Conservation (phyloP, 2,329 filamentous ascomycete genomes). For the Fusarium irregulare region DNA sequence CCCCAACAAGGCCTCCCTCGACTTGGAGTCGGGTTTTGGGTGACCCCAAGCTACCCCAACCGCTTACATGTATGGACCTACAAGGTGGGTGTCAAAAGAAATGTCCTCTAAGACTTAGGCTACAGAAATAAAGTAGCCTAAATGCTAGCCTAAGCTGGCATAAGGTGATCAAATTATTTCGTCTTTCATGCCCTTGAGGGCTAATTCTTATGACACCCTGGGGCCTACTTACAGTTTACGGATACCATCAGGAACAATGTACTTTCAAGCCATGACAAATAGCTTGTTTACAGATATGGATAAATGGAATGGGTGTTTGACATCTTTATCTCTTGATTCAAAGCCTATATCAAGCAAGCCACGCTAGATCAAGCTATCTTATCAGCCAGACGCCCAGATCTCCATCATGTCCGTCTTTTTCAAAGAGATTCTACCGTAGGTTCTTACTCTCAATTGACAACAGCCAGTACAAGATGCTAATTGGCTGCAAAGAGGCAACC, state of each 20-base stretch:
- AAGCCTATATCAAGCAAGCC: not conserved
- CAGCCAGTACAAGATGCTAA: not conserved
- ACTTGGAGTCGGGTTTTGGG: conserved; percentile 5
- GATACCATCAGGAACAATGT: not conserved
- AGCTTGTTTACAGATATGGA: not conserved
- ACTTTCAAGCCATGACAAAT: not conserved
- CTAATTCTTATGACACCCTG: no score
- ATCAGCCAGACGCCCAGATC: not conserved
- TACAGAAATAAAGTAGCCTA: no score
- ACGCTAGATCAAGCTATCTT: not conserved
- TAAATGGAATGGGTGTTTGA: not conserved
- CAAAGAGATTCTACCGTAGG: conserved; percentile 52
- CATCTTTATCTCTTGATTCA: not conserved
- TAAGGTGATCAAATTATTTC: no score
- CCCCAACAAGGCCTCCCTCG: not conserved
- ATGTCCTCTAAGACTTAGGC: no score
- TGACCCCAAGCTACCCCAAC: conserved; percentile 6
- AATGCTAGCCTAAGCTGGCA: no score
- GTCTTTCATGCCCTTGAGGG: no score
- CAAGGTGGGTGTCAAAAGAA: no score
- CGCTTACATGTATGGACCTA: not conserved
- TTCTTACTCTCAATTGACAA: not conserved
- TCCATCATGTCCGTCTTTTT: conserved; percentile 54
- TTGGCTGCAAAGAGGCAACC: conserved; percentile 49
- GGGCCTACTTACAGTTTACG: not conserved